These are phyloP conservation scores for Pestalotiopsis sp. DNA, from an alignment of 2,329 filamentous ascomycete species.

Conservation along the genomic window DNA sequence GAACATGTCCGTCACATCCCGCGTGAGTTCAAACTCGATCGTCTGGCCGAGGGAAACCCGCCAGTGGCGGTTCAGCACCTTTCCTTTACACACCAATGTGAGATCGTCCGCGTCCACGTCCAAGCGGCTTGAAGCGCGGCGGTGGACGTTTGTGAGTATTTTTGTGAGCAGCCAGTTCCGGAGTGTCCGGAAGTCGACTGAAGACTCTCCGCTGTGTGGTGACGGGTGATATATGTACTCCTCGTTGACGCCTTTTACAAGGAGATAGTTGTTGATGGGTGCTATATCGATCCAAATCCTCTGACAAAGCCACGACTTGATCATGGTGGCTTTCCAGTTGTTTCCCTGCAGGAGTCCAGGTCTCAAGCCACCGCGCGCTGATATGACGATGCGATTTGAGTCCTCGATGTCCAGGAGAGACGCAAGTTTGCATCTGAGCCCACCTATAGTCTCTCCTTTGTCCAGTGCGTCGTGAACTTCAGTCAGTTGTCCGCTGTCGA, in stretches of 20 bases:
- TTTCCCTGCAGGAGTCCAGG: conserved; percentile 33
- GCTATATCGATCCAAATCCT: conserved; percentile 31
- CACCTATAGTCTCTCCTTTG: conserved; percentile 29
- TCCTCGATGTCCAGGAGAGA: conserved; percentile 25
- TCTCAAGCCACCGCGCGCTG: conserved; percentile 32
- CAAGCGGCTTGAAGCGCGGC: conserved; percentile 14
- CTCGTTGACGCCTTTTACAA: conserved; percentile 33
- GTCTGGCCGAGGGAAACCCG: conserved; percentile 27
- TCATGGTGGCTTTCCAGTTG: conserved; percentile 32
- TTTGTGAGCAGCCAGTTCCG: conserved; percentile 22
- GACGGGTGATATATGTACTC: conserved; percentile 35
- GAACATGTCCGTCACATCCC: conserved; percentile 29
- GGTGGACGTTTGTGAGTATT: conserved; percentile 20
- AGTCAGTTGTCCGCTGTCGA: conserved; percentile 17
- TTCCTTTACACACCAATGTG: conserved; percentile 18
- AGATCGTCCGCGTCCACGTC: conserved; percentile 23
- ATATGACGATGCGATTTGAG: conserved; percentile 30
- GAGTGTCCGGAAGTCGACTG: conserved; percentile 17
- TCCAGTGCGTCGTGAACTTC: conserved; percentile 22
- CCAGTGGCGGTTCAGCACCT: conserved; percentile 15
- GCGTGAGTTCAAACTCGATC: conserved; percentile 33
- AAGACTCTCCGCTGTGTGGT: conserved; percentile 10
- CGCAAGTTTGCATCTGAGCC: conserved; percentile 28
- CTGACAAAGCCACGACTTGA: conserved; percentile 34
- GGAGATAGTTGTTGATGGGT: conserved; percentile 23